These are phyloP conservation scores for Polygonum aviculare DNA, from an alignment of 148 eudicot species.

Conservation along the genomic window DNA sequence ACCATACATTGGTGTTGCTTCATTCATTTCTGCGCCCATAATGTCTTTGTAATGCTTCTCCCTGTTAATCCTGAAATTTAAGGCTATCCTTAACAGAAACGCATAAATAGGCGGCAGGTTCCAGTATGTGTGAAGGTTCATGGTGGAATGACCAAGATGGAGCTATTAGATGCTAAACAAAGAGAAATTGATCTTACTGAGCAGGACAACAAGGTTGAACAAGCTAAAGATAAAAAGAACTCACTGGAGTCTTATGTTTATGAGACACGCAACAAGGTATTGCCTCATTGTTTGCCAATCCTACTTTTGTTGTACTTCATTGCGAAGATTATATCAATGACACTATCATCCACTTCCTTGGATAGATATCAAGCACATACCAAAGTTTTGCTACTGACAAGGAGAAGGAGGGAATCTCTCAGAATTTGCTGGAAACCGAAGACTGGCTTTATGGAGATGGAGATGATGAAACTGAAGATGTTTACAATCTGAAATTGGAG, in stretches of 20 bases:
- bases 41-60: background rate
- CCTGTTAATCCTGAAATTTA: conserved; percentile 18
- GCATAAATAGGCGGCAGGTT: conserved; percentile 32
- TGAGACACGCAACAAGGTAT: conserved; percentile 90
- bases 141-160: conserved; percentile 43
- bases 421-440: conserved; percentile 62
- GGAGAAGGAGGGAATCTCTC: conserved; percentile 58
- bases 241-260: conserved; percentile 83
- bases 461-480: conserved; percentile 72
- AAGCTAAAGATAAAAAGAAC: conserved; percentile 88
- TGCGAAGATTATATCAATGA: background rate
- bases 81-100: conserved; percentile 18
- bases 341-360: conserved; percentile 8
- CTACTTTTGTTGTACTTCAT: background rate
- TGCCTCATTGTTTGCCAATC: background rate
- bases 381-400: conserved; percentile 58
- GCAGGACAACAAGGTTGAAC: conserved; percentile 72
- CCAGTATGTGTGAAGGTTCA: conserved; percentile 30
- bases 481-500: conserved; percentile 52
- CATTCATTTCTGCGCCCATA: background rate
- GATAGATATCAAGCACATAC: conserved; percentile 59
- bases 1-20: background rate
- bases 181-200: conserved; percentile 52
- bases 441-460: conserved; percentile 98
- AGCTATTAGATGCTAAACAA: conserved; percentile 53